A percentile compares a stretch with the other conserved stretches of the same genome.
Conservation (phyloP, 306 rosid species). For the Gastrolobium bilobum region DNA sequence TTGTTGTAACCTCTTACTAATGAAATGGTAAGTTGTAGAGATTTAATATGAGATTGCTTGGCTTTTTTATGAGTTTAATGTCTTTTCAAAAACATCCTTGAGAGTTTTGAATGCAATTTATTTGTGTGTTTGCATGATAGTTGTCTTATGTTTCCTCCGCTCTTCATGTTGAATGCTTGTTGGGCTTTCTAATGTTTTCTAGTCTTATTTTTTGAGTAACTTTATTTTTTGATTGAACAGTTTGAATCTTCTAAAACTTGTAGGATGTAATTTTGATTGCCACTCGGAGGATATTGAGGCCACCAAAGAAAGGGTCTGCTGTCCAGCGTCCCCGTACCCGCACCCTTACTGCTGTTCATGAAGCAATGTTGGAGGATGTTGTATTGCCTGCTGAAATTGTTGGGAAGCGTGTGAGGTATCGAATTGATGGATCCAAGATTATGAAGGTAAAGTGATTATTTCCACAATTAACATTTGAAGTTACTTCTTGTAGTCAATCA, state of each 20-base stretch:
- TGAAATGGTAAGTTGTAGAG: not conserved
- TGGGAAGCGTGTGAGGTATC: constrained; percentile 83
- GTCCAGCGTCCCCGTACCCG: constrained; percentile 85
- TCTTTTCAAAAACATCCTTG: not conserved
- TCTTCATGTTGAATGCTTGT: not conserved
- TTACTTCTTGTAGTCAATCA: not conserved
- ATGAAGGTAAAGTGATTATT: constrained; percentile 67
- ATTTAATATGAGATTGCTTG: not conserved
- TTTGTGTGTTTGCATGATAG: not conserved
- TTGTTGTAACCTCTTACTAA: not conserved
- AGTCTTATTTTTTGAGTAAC: not conserved
- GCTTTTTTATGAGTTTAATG: not conserved
- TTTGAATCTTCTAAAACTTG: not conserved
- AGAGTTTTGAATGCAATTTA: not conserved
- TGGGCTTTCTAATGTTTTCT: not conserved
- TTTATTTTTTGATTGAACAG: not conserved
- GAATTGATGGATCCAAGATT: constrained; percentile 85
- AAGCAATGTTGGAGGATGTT: constrained; percentile 86
- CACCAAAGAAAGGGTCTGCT: constrained; percentile 94
- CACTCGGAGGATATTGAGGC: constrained; percentile 89
- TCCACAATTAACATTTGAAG: not conserved
- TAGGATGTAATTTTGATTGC: constrained; percentile 92
- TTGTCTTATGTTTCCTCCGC: not conserved
- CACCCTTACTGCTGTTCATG: constrained; percentile 91
- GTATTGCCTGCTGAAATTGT: constrained; percentile 93